phyloP scores from a whole-genome alignment of 345 rosid genomes.

The Eucalyptus victrix region DNA sequence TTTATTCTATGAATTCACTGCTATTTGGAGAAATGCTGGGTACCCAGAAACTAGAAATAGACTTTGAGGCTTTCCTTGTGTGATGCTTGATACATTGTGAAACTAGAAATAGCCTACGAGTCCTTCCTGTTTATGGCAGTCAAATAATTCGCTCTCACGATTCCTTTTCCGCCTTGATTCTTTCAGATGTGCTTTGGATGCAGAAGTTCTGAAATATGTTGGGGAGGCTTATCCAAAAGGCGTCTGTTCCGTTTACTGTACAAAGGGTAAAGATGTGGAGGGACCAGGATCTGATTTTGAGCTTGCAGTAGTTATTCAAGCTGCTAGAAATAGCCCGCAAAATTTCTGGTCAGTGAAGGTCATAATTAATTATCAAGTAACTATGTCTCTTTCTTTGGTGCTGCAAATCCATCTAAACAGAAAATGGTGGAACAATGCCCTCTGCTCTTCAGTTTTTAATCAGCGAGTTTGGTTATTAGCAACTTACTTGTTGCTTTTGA shows the following conservation, averaged over 20 bases:
- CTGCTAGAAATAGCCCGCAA: conserved; percentile 77
- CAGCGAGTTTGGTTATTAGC: neutral
- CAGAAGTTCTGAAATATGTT: conserved; percentile 71
- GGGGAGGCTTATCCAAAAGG: conserved; percentile 95
- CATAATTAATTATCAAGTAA: neutral
- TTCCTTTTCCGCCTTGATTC: neutral
- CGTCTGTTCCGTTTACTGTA: conserved; percentile 64
- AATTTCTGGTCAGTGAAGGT: conserved; percentile 70
- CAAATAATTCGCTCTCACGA: neutral
- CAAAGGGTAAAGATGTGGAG: conserved; percentile 66
- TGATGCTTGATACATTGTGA: neutral
- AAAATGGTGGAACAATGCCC: neutral
- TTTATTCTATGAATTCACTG: neutral
- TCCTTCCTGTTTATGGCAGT: neutral
- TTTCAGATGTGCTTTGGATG: conserved; percentile 78
- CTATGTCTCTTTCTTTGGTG: neutral
- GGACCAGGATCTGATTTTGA: conserved; percentile 87
- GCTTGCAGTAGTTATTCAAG: conserved; percentile 81
- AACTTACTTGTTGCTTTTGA: neutral
- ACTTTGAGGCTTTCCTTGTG: neutral
- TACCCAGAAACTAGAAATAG: neutral
- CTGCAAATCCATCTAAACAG: neutral
- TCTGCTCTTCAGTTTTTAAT: neutral
- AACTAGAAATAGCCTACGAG: neutral
- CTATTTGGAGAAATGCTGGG: neutral